phyloP scores from a whole-genome alignment of 306 rosid genomes.

The Prunus davidiana region DNA sequence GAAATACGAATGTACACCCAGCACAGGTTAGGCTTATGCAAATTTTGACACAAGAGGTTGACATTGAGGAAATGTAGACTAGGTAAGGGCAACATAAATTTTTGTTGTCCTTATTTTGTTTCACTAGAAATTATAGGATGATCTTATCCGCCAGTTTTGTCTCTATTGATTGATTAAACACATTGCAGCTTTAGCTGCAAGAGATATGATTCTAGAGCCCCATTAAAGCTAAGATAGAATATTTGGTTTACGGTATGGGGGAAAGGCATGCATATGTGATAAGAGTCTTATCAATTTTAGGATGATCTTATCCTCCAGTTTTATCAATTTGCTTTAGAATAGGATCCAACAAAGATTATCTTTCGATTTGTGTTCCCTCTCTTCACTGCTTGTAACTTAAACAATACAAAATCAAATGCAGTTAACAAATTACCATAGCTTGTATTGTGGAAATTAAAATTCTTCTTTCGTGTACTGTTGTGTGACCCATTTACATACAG shows the following conservation, averaged over 20 bases:
- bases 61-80: slow-evolving; percentile 10
- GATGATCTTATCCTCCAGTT: too few species aligned
- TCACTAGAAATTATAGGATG: slow-evolving; percentile 12
- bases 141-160: slow-evolving; percentile 3
- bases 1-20: slow-evolving; percentile 3
- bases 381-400: not conserved
- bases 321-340: not conserved
- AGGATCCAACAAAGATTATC: not conserved
- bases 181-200: not conserved
- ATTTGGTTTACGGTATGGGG: too few species aligned
- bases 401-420: slow-evolving; percentile 9
- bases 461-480: not conserved
- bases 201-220: not conserved
- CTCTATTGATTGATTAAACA: not conserved
- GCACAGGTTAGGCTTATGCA: slow-evolving; percentile 17
- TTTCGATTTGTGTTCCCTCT: not conserved
- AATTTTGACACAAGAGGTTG: slow-evolving; percentile 18
- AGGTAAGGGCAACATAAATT: slow-evolving; percentile 42
- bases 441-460: not conserved
- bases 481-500: not conserved
- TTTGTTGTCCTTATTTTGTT: slow-evolving; percentile 49
- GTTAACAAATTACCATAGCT: not conserved
- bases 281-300: not conserved
- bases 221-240: too few species aligned
- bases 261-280: too few species aligned